Conservation (phyloP, 257 asterid species). For the Nyctanthes arbortristis region DNA sequence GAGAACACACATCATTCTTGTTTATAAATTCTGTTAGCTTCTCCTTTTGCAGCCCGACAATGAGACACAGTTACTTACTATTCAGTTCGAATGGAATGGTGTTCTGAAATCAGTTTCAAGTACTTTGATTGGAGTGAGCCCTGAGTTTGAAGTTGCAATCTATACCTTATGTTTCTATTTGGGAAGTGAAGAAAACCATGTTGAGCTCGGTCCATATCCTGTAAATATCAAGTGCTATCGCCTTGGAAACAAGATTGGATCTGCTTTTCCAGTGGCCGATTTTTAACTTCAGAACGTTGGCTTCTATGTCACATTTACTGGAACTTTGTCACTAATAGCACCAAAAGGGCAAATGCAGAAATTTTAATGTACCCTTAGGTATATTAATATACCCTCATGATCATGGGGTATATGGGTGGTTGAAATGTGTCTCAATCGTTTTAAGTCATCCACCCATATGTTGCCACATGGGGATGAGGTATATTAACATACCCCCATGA, state of each 20-base stretch:
- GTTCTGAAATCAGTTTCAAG: slow-evolving; percentile 89
- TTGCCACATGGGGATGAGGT: too few relatives aligned
- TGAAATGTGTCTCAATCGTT: too few relatives aligned
- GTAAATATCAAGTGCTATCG: slow-evolving; percentile 85
- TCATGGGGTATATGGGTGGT: too few relatives aligned
- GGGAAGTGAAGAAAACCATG: slow-evolving; percentile 77
- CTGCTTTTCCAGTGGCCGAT: slow-evolving; percentile 85
- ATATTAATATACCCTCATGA: too few relatives aligned
- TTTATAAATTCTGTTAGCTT: neutral
- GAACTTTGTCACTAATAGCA: neutral
- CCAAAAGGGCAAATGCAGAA: too few relatives aligned
- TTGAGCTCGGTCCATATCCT: slow-evolving; percentile 82
- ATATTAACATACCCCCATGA: too few relatives aligned
- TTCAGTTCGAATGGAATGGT: slow-evolving; percentile 97
- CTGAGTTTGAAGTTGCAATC: slow-evolving; percentile 87
- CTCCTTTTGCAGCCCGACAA: slow-evolving; percentile 75
- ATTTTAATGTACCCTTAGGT: too few relatives aligned
- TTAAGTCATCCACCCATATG: too few relatives aligned
- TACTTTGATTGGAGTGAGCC: slow-evolving; percentile 88
- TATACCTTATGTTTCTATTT: slow-evolving; percentile 78
- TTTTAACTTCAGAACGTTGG: slow-evolving; percentile 26
- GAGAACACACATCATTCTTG: too few relatives aligned
- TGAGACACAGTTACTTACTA: slow-evolving; percentile 75
- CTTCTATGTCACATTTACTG: neutral
- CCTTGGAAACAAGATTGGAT: slow-evolving; percentile 69